Evolutionary conservation across 345 rosid species (phyloP).

Genomic region (Excoecaria cochinchinensis): DNA sequence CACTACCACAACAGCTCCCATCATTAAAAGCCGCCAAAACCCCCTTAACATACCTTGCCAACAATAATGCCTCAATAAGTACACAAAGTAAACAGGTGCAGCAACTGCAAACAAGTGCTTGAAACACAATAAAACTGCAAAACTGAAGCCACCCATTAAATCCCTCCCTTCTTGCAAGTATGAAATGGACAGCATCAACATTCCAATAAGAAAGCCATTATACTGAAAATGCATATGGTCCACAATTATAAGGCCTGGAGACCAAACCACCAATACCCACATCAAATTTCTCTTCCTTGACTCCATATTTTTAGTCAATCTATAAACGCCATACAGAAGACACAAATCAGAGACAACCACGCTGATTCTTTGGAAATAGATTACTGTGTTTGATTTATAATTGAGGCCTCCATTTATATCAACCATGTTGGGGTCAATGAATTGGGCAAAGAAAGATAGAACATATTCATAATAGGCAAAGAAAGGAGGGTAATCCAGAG

Average conservation of each 20-base stretch:
- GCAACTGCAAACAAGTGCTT: constrained; percentile 95
- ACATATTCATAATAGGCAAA: constrained; percentile 66
- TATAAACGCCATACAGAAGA: constrained; percentile 55
- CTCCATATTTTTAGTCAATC: constrained; percentile 42
- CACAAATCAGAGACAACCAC: constrained; percentile 71
- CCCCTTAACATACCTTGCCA: constrained; percentile 59
- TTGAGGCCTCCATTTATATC: constrained; percentile 58
- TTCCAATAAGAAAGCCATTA: constrained; percentile 82
- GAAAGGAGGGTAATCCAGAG: constrained; percentile 91
- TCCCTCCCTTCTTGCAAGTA: constrained; percentile 75
- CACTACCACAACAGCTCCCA: constrained; percentile 65
- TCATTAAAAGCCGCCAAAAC: constrained; percentile 42
- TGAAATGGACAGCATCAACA: constrained; percentile 74
- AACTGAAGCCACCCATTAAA: constrained; percentile 74
- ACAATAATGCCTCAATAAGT: constrained; percentile 79
- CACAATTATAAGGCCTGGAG: constrained; percentile 76
- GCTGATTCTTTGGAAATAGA: constrained; percentile 65
- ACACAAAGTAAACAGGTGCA: constrained; percentile 88
- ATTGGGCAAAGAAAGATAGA: constrained; percentile 56
- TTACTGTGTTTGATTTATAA: constrained; percentile 47
- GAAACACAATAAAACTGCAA: constrained; percentile 75
- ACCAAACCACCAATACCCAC: constrained; percentile 72
- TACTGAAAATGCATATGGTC: constrained; percentile 96
- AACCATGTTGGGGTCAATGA: constrained; percentile 67
- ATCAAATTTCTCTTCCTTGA: constrained; percentile 42